A percentile compares a stretch with the other conserved stretches of the same genome.
phyloP scores from a whole-genome alignment of 1,284 basidiomycete species.

The Cryptococcus depauperatus region DNA sequence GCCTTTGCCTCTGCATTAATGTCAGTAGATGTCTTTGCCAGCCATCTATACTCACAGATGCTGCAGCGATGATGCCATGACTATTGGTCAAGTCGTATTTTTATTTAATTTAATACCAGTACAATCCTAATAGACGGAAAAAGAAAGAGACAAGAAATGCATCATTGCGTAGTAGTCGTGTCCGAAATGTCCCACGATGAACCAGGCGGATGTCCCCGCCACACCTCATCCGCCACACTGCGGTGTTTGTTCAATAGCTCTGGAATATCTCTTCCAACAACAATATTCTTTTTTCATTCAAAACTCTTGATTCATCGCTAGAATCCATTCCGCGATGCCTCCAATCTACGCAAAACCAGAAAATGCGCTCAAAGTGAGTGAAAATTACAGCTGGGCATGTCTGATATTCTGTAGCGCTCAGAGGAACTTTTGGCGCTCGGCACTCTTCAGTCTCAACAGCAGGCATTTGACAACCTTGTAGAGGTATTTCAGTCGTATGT shows the following conservation, averaged over 20 bases:
- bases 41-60: slow-evolving; percentile 35
- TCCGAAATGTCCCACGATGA: neutral
- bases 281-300: neutral
- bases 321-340: too few species aligned
- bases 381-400: neutral
- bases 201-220: neutral
- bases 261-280: neutral
- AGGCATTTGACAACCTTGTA: slow-evolving; percentile 44
- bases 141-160: too few species aligned
- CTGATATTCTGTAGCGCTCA: slow-evolving; percentile 30
- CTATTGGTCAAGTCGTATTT: neutral
- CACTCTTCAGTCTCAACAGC: slow-evolving; percentile 41
- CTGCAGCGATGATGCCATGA: slow-evolving; percentile 38
- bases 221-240: neutral
- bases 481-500: slow-evolving; percentile 46
- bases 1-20: slow-evolving; percentile 38
- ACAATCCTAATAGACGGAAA: too few species aligned
- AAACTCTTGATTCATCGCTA: neutral
- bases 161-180: too few species aligned
- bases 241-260: neutral
- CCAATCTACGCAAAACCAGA: slow-evolving; percentile 46
- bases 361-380: slow-evolving; percentile 45
- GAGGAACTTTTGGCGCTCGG: slow-evolving; percentile 45
- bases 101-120: too few species aligned
- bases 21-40: slow-evolving; percentile 5